Conservation (phyloP, 2,329 filamentous ascomycete genomes). For the Fusarium beomiforme region DNA sequence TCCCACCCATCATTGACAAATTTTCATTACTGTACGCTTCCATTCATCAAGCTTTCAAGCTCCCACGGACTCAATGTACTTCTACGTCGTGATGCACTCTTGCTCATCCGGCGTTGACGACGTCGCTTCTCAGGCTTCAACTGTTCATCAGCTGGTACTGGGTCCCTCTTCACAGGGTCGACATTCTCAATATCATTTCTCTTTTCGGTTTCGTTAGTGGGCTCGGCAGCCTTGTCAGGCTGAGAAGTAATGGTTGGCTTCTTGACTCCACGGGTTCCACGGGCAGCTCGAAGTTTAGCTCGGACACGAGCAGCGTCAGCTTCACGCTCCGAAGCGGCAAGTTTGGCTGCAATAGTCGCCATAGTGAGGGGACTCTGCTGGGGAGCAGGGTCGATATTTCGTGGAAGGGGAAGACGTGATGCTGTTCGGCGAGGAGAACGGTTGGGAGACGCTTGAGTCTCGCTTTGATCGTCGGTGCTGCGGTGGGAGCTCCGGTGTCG, state of each 20-base stretch:
- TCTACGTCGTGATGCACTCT: slow-evolving; percentile 69
- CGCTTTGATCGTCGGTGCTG: slow-evolving; percentile 23
- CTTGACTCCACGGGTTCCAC: slow-evolving; percentile 49
- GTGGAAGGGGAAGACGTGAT: slow-evolving; percentile 46
- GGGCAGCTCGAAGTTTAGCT: slow-evolving; percentile 68
- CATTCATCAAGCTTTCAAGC: slow-evolving; percentile 70
- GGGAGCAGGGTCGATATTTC: slow-evolving; percentile 51
- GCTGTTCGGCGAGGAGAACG: slow-evolving; percentile 34
- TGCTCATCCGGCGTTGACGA: slow-evolving; percentile 63
- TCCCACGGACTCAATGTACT: slow-evolving; percentile 82
- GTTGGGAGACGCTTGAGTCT: slow-evolving; percentile 19
- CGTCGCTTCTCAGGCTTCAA: slow-evolving; percentile 56
- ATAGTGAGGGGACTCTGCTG: slow-evolving; percentile 69
- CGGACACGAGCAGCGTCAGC: slow-evolving; percentile 71
- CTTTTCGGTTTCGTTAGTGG: slow-evolving; percentile 12
- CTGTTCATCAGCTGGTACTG: slow-evolving; percentile 27
- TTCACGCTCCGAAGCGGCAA: slow-evolving; percentile 71
- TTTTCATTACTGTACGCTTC: slow-evolving; percentile 53
- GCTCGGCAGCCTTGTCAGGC: slow-evolving; percentile 20
- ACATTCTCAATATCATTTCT: slow-evolving; percentile 38
- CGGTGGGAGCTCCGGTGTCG: slow-evolving; percentile 29
- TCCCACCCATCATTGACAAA: slow-evolving; percentile 29
- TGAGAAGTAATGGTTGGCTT: slow-evolving; percentile 43
- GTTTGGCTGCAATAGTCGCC: slow-evolving; percentile 70
- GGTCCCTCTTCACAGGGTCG: slow-evolving; percentile 51